These are phyloP conservation scores for Stipa capillata DNA, from an alignment of 176 grass and related monocot genomes.

Conservation along the genomic window DNA sequence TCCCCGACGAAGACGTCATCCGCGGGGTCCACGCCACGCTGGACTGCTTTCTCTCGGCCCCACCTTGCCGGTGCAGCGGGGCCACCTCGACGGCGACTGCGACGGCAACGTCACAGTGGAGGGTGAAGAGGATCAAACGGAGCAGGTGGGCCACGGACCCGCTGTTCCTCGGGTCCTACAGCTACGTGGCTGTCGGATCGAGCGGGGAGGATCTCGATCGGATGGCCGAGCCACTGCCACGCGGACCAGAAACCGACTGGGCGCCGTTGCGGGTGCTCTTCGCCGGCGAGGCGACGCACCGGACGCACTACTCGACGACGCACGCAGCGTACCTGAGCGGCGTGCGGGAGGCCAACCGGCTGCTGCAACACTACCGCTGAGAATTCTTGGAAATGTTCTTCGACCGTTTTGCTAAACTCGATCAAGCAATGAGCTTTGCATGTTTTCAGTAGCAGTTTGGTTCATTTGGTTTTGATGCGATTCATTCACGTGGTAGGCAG, in stretches of 20 bases:
- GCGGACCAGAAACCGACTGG: background rate
- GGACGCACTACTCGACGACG: slow-evolving; percentile 78
- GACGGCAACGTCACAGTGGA: slow-evolving; percentile 3
- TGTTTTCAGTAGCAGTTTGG: background rate
- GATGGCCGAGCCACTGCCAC: slow-evolving; percentile 80
- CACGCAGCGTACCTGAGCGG: slow-evolving; percentile 87
- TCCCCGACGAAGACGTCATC: slow-evolving; percentile 59
- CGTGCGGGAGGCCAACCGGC: slow-evolving; percentile 58
- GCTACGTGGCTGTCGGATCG: slow-evolving; percentile 77
- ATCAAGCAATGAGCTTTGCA: background rate
- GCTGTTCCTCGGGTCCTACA: slow-evolving; percentile 81
- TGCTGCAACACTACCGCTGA: slow-evolving; percentile 40
- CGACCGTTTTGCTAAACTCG: background rate
- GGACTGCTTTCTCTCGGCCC: slow-evolving; percentile 30
- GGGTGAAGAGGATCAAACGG: slow-evolving; percentile 44
- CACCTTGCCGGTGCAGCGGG: background rate
- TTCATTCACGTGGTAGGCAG: slow-evolving; percentile 5
- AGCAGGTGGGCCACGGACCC: slow-evolving; percentile 67
- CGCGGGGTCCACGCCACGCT: slow-evolving; percentile 37
- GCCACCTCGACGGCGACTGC: too few relatives aligned
- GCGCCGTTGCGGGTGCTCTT: slow-evolving; percentile 47
- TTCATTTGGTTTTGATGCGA: background rate
- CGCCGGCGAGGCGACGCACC: slow-evolving; percentile 90
- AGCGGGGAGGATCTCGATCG: slow-evolving; percentile 59
- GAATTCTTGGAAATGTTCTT: background rate